These are phyloP conservation scores for Bocquillonia castaneifolia DNA, from an alignment of 441 rosid species.

Conservation along the genomic window DNA sequence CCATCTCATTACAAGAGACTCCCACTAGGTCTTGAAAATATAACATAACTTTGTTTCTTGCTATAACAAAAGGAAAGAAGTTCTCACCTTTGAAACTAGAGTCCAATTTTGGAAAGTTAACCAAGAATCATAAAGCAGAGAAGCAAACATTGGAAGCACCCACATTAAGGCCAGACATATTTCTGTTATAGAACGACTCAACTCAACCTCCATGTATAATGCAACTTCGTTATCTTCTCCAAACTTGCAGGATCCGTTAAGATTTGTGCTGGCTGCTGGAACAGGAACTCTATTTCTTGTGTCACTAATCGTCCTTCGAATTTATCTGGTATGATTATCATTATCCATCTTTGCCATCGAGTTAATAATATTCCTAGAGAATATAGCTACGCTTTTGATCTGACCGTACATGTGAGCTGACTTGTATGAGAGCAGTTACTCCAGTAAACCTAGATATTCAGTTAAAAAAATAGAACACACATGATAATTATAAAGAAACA, in stretches of 20 bases:
- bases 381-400: background rate
- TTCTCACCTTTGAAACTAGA: background rate
- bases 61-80: background rate
- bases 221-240: background rate
- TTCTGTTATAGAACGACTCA: background rate
- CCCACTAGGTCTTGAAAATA: background rate
- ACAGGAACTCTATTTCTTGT: slow-evolving; percentile 85
- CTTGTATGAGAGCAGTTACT: background rate
- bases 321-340: slow-evolving; percentile 60
- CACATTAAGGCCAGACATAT: background rate
- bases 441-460: background rate
- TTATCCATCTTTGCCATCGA: background rate
- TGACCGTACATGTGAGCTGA: no score
- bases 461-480: background rate
- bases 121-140: background rate
- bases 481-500: background rate
- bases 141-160: background rate
- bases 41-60: no score
- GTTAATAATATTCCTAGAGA: background rate
- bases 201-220: background rate
- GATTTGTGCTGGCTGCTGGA: slow-evolving; percentile 84
- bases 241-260: slow-evolving; percentile 70
- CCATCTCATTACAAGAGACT: background rate
- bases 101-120: background rate
- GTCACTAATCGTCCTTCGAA: slow-evolving; percentile 69